Percentiles rank a stretch among this genome's conserved stretches.
Evolutionary conservation across 768 basidiomycete species (phyloP).

Genomic region (Lactarius hengduanensis): DNA sequence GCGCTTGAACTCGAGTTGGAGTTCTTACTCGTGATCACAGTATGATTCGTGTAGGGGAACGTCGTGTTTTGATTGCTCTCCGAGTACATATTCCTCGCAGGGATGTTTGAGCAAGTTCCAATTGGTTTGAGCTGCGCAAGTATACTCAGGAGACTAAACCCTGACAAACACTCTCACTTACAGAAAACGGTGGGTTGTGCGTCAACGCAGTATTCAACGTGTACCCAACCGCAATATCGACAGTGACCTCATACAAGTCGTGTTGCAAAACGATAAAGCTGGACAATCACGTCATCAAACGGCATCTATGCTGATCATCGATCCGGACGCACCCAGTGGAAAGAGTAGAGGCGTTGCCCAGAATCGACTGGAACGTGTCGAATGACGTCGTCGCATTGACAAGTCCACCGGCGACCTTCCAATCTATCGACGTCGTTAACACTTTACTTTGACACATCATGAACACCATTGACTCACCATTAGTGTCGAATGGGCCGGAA

Average conservation of each 20-base stretch:
- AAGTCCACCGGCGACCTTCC: slow-evolving; percentile 80
- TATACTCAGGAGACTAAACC: neutral
- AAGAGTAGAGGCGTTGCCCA: slow-evolving; percentile 61
- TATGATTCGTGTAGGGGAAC: slow-evolving; percentile 53
- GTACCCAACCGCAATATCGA: slow-evolving; percentile 88
- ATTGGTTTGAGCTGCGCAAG: slow-evolving; percentile 62
- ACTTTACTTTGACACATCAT: neutral
- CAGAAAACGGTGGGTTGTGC: slow-evolving; percentile 62
- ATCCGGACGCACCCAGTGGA: slow-evolving; percentile 51
- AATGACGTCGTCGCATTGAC: slow-evolving; percentile 65
- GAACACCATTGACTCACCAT: slow-evolving; percentile 44
- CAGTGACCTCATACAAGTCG: slow-evolving; percentile 80
- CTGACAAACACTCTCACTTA: slow-evolving; percentile 36
- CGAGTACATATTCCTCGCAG: slow-evolving; percentile 68
- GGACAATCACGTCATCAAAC: slow-evolving; percentile 31
- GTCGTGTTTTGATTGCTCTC: slow-evolving; percentile 75
- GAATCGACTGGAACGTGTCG: slow-evolving; percentile 69
- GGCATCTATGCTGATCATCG: neutral
- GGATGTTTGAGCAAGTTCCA: slow-evolving; percentile 69
- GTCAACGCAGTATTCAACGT: slow-evolving; percentile 73
- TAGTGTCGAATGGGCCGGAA: slow-evolving; percentile 65
- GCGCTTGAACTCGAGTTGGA: neutral
- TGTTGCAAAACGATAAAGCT: slow-evolving; percentile 90
- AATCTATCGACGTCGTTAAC: slow-evolving; percentile 48
- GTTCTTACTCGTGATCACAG: slow-evolving; percentile 22